Evolutionary conservation across 1,139 yeast species (phyloP).

Genomic region (Lodderomyces oxycetoniae): DNA sequence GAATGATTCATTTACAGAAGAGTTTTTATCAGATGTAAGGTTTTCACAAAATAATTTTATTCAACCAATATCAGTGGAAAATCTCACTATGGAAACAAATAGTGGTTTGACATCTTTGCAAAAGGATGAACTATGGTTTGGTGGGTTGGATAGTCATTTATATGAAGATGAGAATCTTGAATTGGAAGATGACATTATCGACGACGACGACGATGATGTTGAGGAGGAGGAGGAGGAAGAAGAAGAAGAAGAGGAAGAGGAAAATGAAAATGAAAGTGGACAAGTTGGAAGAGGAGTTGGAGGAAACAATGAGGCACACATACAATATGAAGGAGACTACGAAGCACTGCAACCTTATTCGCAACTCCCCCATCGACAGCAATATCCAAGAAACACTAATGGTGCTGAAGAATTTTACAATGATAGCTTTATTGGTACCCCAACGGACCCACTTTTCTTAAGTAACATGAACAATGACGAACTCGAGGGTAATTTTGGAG

Average conservation of each 20-base stretch:
- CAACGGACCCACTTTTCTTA: constrained; percentile 17
- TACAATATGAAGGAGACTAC: constrained; percentile 2
- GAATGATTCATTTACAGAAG: constrained; percentile 23
- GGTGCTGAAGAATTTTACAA: constrained; percentile 18
- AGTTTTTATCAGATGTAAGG: constrained; percentile 40
- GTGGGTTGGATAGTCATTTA: constrained; percentile 14
- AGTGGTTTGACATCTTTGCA: constrained; percentile 12
- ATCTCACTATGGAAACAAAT: constrained; percentile 19
- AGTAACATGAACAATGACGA: constrained; percentile 11
- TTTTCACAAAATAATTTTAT: constrained; percentile 41
- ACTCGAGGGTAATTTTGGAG: constrained; percentile 42
- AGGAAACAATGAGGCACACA: background rate
- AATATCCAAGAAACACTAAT: background rate
- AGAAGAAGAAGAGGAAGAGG: constrained; percentile 7
- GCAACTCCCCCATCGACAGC: background rate
- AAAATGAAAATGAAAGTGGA: constrained; percentile 1
- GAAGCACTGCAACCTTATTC: background rate
- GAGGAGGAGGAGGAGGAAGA: constrained; percentile 8
- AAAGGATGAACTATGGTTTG: constrained; percentile 27
- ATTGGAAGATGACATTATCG: constrained; percentile 17
- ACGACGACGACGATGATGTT: constrained; percentile 20
- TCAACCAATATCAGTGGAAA: constrained; percentile 30
- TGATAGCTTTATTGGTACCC: constrained; percentile 22
- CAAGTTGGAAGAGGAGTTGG: too few relatives aligned
- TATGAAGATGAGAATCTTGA: constrained; percentile 16